Conservation (phyloP, 2,329 filamentous ascomycete genomes). For the Aaosphaeria arxii region DNA sequence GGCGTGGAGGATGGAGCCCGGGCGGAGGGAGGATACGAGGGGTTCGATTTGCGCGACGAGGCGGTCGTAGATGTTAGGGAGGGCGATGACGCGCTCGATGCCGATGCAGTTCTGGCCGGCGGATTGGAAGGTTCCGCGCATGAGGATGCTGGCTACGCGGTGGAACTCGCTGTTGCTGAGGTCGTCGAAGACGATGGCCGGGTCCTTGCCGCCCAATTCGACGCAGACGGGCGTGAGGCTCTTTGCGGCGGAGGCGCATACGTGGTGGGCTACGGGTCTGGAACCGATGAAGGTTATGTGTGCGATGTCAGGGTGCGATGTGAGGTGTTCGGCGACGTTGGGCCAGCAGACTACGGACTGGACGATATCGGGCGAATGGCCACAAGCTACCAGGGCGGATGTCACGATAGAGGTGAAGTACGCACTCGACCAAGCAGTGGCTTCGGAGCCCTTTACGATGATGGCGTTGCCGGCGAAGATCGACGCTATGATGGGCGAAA, state of each 20-base stretch:
- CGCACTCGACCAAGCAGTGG: constrained; percentile 85
- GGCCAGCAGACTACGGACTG: constrained; percentile 90
- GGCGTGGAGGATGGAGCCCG: constrained; percentile 65
- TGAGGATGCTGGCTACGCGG: constrained; percentile 75
- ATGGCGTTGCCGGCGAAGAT: constrained; percentile 91
- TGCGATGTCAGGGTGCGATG: constrained; percentile 76
- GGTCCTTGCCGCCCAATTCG: constrained; percentile 93
- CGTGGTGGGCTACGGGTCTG: constrained; percentile 78
- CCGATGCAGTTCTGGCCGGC: constrained; percentile 97
- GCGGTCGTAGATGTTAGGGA: constrained; percentile 70
- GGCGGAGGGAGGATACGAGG: constrained; percentile 69
- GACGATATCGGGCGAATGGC: constrained; percentile 76
- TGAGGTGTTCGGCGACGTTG: constrained; percentile 73
- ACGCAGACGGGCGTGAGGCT: constrained; percentile 83
- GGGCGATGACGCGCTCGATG: constrained; percentile 86
- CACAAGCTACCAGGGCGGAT: constrained; percentile 76
- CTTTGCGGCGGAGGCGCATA: constrained; percentile 82
- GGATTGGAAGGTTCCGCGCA: constrained; percentile 92
- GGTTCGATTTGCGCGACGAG: constrained; percentile 70
- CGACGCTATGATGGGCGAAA: constrained; percentile 85
- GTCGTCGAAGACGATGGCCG: constrained; percentile 84
- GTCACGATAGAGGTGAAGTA: constrained; percentile 81
- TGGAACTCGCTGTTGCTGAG: constrained; percentile 61
- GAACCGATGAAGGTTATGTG: constrained; percentile 98
- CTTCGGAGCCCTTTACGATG: constrained; percentile 90